phyloP scores from a whole-genome alignment of 148 eudicot species.

The Suaeda aralocaspica region DNA sequence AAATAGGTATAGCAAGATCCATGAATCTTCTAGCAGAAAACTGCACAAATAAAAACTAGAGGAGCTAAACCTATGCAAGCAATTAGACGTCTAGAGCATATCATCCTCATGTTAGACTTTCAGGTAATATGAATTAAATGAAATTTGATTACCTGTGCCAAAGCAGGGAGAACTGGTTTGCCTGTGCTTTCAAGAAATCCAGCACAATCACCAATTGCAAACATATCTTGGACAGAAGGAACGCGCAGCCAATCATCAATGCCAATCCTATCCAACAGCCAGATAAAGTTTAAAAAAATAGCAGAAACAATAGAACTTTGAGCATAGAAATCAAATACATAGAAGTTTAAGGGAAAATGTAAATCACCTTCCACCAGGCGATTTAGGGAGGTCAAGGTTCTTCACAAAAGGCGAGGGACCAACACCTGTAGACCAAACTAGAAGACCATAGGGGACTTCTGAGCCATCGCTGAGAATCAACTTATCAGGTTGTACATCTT shows the following conservation, averaged over 20 bases:
- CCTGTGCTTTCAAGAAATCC: slow-evolving; percentile 96
- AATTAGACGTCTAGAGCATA: too few relatives aligned
- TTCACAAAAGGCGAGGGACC: slow-evolving; percentile 81
- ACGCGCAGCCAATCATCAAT: slow-evolving; percentile 89
- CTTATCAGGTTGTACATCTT: slow-evolving; percentile 76
- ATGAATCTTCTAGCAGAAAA: neutral
- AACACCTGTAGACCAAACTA: slow-evolving; percentile 99
- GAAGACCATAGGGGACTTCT: slow-evolving; percentile 83
- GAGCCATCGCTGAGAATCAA: slow-evolving; percentile 74
- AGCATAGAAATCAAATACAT: neutral
- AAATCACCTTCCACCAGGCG: slow-evolving; percentile 87
- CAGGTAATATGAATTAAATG: too few relatives aligned
- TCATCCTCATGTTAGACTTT: too few relatives aligned
- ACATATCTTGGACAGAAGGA: slow-evolving; percentile 72
- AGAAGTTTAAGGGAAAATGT: neutral
- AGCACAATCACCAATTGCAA: slow-evolving; percentile 87
- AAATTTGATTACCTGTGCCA: slow-evolving; percentile 91
- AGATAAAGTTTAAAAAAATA: neutral
- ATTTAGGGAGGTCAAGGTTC: slow-evolving; percentile 56
- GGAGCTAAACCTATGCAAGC: too few relatives aligned
- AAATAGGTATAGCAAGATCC: neutral
- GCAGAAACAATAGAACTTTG: too few relatives aligned
- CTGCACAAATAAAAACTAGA: too few relatives aligned
- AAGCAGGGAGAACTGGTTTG: slow-evolving; percentile 84
- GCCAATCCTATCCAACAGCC: slow-evolving; percentile 55